A percentile compares a stretch with the other conserved stretches of the same genome.
Evolutionary conservation across 1,284 basidiomycete species (phyloP).

Genomic region (Pseudozyma pruni): DNA sequence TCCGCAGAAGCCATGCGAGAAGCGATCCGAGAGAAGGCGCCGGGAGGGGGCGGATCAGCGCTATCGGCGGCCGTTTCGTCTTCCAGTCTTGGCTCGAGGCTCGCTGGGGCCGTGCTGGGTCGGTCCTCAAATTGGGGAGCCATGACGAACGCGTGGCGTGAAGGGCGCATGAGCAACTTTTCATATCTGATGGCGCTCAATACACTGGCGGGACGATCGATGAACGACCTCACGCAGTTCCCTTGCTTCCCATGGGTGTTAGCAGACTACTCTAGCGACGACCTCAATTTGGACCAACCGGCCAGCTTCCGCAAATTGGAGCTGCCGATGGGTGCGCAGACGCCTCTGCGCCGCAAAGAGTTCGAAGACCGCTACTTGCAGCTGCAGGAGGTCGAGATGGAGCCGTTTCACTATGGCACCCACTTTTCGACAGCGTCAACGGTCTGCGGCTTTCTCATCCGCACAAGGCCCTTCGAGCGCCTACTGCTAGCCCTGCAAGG

Average conservation of each 20-base stretch:
- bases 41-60: constrained; percentile 3
- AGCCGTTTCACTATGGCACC: constrained; percentile 74
- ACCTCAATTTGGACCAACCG: constrained; percentile 77
- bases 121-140: constrained; percentile 45
- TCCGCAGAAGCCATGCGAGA: constrained; percentile 49
- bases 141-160: constrained; percentile 63
- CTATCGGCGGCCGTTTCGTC: constrained; percentile 12
- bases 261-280: constrained; percentile 82
- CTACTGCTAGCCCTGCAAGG: constrained; percentile 61
- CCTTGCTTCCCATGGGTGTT: constrained; percentile 93
- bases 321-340: constrained; percentile 91
- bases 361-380: constrained; percentile 77
- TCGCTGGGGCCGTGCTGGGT: constrained; percentile 56
- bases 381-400: constrained; percentile 78
- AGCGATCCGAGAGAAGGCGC: constrained; percentile 38
- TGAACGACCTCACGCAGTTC: constrained; percentile 85
- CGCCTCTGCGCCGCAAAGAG: constrained; percentile 72
- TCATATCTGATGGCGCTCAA: constrained; percentile 67
- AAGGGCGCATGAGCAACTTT: constrained; percentile 64
- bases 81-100: constrained; percentile 39
- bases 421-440: constrained; percentile 98
- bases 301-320: constrained; percentile 81
- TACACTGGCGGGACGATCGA: constrained; percentile 64
- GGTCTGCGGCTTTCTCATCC: constrained; percentile 92
- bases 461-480: constrained; percentile 76